phyloP scores from a whole-genome alignment of 2,329 filamentous ascomycete species.

The Aspergillus persii region DNA sequence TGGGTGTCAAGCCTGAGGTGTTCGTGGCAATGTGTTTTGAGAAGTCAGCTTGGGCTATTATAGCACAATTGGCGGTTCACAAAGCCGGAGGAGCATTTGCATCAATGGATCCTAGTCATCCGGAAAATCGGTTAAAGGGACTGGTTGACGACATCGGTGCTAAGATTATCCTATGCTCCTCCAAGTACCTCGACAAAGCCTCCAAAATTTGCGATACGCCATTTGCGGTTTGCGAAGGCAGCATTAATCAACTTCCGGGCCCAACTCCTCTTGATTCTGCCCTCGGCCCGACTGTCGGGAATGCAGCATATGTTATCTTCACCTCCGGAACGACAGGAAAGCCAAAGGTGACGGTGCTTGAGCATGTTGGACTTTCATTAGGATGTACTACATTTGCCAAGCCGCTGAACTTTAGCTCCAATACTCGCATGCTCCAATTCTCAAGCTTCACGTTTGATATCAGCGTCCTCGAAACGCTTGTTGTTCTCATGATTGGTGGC shows the following conservation, averaged over 20 bases:
- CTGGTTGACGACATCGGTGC: constrained; percentile 37
- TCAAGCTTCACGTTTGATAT: constrained; percentile 58
- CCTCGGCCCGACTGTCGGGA: constrained; percentile 19
- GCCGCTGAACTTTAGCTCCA: constrained; percentile 49
- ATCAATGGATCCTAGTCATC: constrained; percentile 41
- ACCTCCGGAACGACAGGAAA: constrained; percentile 57
- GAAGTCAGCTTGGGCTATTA: constrained; percentile 44
- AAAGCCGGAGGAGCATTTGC: constrained; percentile 45
- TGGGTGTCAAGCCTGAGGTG: constrained; percentile 40
- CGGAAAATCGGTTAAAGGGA: constrained; percentile 34
- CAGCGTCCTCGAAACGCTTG: constrained; percentile 54
- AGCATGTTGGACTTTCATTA: constrained; percentile 59
- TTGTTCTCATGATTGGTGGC: constrained; percentile 55
- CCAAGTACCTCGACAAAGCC: constrained; percentile 28
- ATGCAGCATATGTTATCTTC: constrained; percentile 60
- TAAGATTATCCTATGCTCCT: constrained; percentile 34
- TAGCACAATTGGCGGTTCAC: constrained; percentile 41
- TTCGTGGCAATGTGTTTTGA: constrained; percentile 44
- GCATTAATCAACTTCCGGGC: constrained; percentile 27
- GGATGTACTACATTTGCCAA: constrained; percentile 52
- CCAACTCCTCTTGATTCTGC: constrained; percentile 16
- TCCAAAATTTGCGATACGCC: constrained; percentile 27
- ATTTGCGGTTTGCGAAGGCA: constrained; percentile 28
- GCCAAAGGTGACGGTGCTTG: constrained; percentile 62
- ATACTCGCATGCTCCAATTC: constrained; percentile 59